A percentile compares a stretch with the other conserved stretches of the same genome.
Evolutionary conservation across 148 eudicot species (phyloP).

Genomic region (Drosera capensis): DNA sequence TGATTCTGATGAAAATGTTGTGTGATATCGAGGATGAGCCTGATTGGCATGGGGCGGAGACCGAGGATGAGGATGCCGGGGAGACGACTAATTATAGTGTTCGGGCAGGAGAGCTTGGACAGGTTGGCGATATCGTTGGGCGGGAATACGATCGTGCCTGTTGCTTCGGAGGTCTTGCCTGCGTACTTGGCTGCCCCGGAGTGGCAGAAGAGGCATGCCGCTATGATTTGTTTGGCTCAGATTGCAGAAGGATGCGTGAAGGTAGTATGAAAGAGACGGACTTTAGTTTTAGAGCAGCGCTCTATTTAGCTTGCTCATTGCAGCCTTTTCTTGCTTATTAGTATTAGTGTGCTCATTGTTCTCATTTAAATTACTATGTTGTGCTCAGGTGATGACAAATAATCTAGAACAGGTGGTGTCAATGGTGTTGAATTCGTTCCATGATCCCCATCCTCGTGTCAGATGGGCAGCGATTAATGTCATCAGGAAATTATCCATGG

Average conservation of each 20-base stretch:
- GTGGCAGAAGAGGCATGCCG: conserved; percentile 35
- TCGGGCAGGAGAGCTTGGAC: conserved; percentile 37
- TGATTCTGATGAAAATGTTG: conserved; percentile 26
- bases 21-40: conserved; percentile 33
- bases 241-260: conserved; percentile 31
- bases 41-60: conserved; percentile 21
- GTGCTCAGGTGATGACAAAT: conserved; percentile 70
- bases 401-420: conserved; percentile 72
- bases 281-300: too few relatives aligned
- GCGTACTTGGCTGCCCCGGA: conserved; percentile 23
- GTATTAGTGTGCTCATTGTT: too few relatives aligned
- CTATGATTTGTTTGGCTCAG: conserved; percentile 22
- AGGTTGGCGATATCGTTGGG: conserved; percentile 27
- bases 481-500: conserved; percentile 80
- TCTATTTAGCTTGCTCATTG: too few relatives aligned
- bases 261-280: too few relatives aligned
- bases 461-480: conserved; percentile 99
- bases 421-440: conserved; percentile 78
- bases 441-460: conserved; percentile 86
- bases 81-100: conserved; percentile 26
- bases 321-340: too few relatives aligned
- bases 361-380: too few relatives aligned
- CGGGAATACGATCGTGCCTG: conserved; percentile 26
- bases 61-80: conserved; percentile 30
- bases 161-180: conserved; percentile 25